Conservation (phyloP, 768 basidiomycete genomes). For the Myochromella boudieri region DNA sequence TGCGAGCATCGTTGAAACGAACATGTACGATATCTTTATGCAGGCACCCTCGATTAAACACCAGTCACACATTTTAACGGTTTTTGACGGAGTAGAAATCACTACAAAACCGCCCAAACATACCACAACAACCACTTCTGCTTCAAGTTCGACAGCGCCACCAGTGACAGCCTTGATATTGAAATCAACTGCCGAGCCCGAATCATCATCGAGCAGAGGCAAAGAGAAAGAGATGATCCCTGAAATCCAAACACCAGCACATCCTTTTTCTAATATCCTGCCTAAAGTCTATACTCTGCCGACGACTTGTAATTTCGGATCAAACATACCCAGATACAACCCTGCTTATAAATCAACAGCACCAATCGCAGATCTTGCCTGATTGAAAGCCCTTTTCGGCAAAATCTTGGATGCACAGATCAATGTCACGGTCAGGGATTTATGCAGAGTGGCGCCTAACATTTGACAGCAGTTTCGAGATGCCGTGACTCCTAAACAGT, state of each 20-base stretch:
- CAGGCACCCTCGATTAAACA: background rate
- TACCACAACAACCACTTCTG: background rate
- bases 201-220: background rate
- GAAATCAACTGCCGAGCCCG: background rate
- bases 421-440: too few species aligned
- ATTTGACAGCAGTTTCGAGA: too few species aligned
- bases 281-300: background rate
- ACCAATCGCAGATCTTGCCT: too few species aligned
- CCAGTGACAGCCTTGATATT: background rate
- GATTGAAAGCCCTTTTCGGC: too few species aligned
- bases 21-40: background rate
- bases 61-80: background rate
- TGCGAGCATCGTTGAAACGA: background rate
- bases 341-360: too few species aligned
- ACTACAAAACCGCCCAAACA: background rate
- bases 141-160: background rate
- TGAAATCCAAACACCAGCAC: background rate
- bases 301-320: background rate
- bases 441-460: too few species aligned
- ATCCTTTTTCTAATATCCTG: background rate
- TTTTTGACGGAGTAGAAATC: background rate
- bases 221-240: background rate
- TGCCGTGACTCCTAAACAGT: too few species aligned
- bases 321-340: too few species aligned
- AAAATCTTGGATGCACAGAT: too few species aligned